Base-by-base conservation (phyloP, 2,329 filamentous ascomycete species). In the Cladosporium austrohemisphaericum region DNA sequence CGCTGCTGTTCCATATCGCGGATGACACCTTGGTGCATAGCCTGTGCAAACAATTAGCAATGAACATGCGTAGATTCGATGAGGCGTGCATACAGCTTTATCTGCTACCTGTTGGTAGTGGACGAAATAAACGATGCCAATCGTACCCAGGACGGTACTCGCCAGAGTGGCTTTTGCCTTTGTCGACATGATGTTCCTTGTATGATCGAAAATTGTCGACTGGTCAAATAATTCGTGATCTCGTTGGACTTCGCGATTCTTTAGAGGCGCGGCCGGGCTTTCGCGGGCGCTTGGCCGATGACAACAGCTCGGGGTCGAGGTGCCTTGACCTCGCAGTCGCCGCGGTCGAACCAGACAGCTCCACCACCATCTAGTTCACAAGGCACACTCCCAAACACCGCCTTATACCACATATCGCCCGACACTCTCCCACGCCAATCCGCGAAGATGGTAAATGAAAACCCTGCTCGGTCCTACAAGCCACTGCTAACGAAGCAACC, bases 1-100 rank as follows among this genome's bases (percentile, higher is more conserved):
- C 87, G 83, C 67, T 95, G 91, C 65, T 94, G 89, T 65, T 97
- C 92, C 77, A 96, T 86, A 64, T 98, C 93, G 56, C 92, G 87
- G 56, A 97, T 75, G 33, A 98, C 93, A 36, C 93, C 93, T 58
- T 86, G 81, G 65, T 98, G 93, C 93, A 98, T 98, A 50, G 88
- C 87, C 93, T 92, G 55, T 26, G 20, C 18, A 14, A 16, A 35
- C 11, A 3, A 13, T 50, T 23, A 50, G 40, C n/a, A n/a, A n/a
- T 7, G 26, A 25, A 7, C 16, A 20, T 18, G 50, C 55, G n/a
- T n/a, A n/a, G n/a, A n/a, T n/a, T n/a, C n/a, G n/a, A n/a, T 11
- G n/a, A n/a, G 16, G 18, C 45, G 13, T 22, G 29, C 83, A 53
- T 76, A 95, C 92, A 56, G 81, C 79, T 76, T 88, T 84, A 66